phyloP scores from a whole-genome alignment of 192 early-diverging fungal species.

The Entomortierella beljakovae region DNA sequence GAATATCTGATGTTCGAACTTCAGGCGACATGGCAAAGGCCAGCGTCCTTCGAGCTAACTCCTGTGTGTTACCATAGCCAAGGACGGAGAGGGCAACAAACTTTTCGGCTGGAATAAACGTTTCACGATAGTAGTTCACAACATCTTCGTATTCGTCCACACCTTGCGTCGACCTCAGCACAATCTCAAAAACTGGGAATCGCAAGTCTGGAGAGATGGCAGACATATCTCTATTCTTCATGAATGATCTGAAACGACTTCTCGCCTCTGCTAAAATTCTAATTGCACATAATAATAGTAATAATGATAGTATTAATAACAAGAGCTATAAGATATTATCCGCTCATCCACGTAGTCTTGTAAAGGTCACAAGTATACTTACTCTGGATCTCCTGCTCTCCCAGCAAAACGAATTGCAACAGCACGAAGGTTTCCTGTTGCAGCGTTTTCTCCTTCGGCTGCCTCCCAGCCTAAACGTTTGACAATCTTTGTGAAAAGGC shows the following conservation, averaged over 20 bases:
- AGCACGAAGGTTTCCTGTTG: conserved; percentile 68
- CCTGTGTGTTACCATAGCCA: conserved; percentile 61
- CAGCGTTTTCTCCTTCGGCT: conserved; percentile 64
- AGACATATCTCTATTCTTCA: conserved; percentile 59
- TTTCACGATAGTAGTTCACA: conserved; percentile 60
- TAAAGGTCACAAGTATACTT: conserved; percentile 50
- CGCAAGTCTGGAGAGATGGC: conserved; percentile 75
- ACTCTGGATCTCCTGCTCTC: conserved; percentile 65
- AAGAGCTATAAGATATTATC: neutral
- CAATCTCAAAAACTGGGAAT: conserved; percentile 70
- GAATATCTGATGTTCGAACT: conserved; percentile 72
- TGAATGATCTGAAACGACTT: conserved; percentile 76
- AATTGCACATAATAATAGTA: neutral
- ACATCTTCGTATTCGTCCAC: conserved; percentile 54
- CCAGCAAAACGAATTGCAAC: conserved; percentile 76
- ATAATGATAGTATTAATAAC: neutral
- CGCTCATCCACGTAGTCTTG: neutral
- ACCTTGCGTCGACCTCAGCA: conserved; percentile 63
- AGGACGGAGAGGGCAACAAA: conserved; percentile 71
- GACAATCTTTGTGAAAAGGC: conserved; percentile 63
- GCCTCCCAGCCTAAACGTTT: conserved; percentile 69
- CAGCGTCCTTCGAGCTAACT: conserved; percentile 61
- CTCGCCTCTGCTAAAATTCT: conserved; percentile 79
- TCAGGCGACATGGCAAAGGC: conserved; percentile 66
- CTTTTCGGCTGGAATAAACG: conserved; percentile 64